phyloP scores from a whole-genome alignment of 352 stramenopile species.

The Phytophthora uliginosa region DNA sequence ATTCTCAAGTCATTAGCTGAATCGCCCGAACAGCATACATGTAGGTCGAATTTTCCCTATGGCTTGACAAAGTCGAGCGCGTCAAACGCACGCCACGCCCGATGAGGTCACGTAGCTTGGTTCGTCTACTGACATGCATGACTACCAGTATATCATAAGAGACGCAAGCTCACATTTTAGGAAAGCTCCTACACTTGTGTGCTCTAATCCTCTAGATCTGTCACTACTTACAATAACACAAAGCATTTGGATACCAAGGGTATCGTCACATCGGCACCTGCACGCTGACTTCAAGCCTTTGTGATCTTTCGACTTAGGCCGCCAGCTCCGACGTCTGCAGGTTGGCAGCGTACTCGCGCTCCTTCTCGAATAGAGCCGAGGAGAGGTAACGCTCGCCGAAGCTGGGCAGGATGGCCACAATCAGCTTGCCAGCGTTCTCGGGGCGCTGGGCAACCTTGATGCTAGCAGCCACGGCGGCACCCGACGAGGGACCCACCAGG shows the following conservation, averaged over 20 bases:
- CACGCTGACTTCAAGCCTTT: conserved; percentile 5
- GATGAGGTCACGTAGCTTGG: neutral
- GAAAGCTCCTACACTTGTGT: conserved; percentile 6
- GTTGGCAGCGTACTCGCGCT: conserved; percentile 78
- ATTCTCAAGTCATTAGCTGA: too few relatives aligned
- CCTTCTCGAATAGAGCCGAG: conserved; percentile 81
- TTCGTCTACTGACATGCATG: neutral
- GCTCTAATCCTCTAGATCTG: conserved; percentile 13
- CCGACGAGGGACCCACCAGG: conserved; percentile 88
- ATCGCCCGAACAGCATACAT: neutral
- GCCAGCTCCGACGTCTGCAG: conserved; percentile 63
- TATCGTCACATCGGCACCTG: conserved; percentile 3
- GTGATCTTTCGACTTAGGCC: conserved; percentile 28
- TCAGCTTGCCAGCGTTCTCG: conserved; percentile 90
- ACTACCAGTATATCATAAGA: neutral
- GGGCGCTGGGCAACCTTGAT: conserved; percentile 85
- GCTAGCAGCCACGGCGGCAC: conserved; percentile 86
- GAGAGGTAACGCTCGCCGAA: conserved; percentile 93
- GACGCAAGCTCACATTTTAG: conserved; percentile 21
- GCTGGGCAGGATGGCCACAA: conserved; percentile 91
- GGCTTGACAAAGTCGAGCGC: neutral
- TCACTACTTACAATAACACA: conserved; percentile 30
- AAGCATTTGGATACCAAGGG: neutral
- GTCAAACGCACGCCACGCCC: neutral
- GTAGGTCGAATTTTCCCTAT: neutral